A percentile compares a stretch with the other conserved stretches of the same genome.
Conservation (phyloP, 768 basidiomycete genomes). For the Podaxis sp. region DNA sequence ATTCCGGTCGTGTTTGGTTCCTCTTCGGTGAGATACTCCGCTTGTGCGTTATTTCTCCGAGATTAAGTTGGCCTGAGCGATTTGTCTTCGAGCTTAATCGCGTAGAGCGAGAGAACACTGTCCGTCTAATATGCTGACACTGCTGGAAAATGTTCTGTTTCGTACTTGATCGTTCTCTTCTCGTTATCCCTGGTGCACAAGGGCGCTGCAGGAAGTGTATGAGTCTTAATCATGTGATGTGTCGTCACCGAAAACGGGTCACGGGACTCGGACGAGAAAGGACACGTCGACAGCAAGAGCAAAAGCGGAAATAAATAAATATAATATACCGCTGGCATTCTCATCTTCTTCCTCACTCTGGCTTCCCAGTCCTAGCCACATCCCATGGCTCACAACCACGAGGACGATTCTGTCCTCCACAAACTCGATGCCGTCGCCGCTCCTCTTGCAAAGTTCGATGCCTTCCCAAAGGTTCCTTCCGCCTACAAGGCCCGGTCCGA, state of each 20-base stretch:
- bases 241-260: constrained; percentile 4
- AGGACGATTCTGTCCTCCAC: constrained; percentile 40
- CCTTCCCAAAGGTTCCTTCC: constrained; percentile 82
- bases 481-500: constrained; percentile 80
- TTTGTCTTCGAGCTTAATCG: neutral
- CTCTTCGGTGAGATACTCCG: constrained; percentile 2
- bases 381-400: constrained; percentile 4
- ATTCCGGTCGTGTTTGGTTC: neutral
- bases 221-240: neutral
- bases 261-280: constrained; percentile 2
- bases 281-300: constrained; percentile 13
- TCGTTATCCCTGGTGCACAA: neutral
- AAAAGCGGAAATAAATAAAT: constrained; percentile 1
- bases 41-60: constrained; percentile 3
- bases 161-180: neutral
- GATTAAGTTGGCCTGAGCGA: neutral
- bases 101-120: neutral
- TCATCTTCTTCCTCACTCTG: constrained; percentile 6
- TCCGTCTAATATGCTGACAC: neutral
- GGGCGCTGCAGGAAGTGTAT: neutral
- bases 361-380: neutral
- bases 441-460: constrained; percentile 76
- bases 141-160: neutral
- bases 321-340: constrained; percentile 13
- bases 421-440: constrained; percentile 68